Percentiles rank a stretch among this genome's conserved stretches.
Conservation (phyloP, 179 eudicot genomes). For the Beta lomatogona region DNA sequence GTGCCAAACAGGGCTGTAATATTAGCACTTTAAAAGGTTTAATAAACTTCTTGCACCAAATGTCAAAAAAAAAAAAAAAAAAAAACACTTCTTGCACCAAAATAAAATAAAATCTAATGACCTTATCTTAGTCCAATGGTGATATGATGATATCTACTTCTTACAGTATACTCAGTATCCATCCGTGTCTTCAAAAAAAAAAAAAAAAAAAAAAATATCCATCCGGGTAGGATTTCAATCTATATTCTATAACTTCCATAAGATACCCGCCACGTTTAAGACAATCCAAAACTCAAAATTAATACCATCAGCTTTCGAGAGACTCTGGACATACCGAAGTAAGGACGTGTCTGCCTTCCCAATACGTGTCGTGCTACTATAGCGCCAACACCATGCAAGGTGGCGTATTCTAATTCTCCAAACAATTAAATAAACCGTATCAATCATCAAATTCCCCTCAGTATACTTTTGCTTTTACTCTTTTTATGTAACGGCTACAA, state of each 20-base stretch:
- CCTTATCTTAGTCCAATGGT: too few relatives aligned
- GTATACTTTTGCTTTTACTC: background rate
- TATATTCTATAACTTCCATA: background rate
- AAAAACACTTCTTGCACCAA: too few relatives aligned
- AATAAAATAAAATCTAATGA: too few relatives aligned
- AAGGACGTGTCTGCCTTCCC: constrained; percentile 15
- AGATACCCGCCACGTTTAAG: background rate
- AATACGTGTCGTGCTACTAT: constrained; percentile 2
- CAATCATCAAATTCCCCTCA: background rate
- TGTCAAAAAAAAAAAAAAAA: too few relatives aligned
- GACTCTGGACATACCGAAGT: background rate
- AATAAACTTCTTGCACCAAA: too few relatives aligned
- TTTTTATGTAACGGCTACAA: background rate
- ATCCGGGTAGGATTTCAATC: background rate
- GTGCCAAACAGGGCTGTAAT: too few relatives aligned
- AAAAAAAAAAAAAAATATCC: too few relatives aligned
- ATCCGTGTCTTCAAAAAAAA: too few relatives aligned
- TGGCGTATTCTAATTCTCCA: constrained; percentile 21
- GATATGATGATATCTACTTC: too few relatives aligned
- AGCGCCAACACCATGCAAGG: constrained; percentile 28
- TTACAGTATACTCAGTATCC: too few relatives aligned
- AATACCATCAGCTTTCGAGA: background rate
- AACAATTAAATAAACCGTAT: background rate
- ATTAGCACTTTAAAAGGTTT: too few relatives aligned
- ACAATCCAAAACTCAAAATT: background rate